These are phyloP conservation scores for Elongisporangium senticosum DNA, from an alignment of 352 stramenopile genomes.

Conservation along the genomic window DNA sequence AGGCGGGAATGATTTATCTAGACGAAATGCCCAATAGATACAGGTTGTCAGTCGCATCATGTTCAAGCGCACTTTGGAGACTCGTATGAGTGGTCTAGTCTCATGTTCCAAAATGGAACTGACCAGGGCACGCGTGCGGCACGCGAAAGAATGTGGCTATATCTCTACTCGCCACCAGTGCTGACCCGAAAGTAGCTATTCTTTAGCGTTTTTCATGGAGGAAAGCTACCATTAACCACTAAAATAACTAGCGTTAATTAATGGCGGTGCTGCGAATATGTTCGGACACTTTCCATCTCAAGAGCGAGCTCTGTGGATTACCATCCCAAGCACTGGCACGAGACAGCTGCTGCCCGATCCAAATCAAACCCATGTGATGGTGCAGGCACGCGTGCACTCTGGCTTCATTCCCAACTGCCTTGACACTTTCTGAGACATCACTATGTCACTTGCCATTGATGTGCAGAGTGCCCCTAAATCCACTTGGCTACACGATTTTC, in stretches of 20 bases:
- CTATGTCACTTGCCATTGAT: background rate
- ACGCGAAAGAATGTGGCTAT: background rate
- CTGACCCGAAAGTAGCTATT: background rate
- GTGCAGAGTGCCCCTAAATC: background rate
- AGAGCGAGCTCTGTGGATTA: background rate
- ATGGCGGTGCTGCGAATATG: background rate
- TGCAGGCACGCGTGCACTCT: background rate
- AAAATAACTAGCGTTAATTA: background rate
- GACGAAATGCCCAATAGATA: background rate
- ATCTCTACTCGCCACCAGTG: background rate
- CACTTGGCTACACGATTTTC: background rate
- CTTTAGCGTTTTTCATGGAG: background rate
- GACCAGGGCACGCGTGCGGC: background rate
- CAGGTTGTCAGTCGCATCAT: background rate
- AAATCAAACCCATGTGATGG: background rate
- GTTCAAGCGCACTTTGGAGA: background rate
- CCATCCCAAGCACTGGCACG: background rate
- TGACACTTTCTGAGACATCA: background rate
- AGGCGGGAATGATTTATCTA: slow-evolving; percentile 2
- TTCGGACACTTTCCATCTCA: background rate
- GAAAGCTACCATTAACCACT: background rate
- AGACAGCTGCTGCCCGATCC: background rate
- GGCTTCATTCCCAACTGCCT: background rate
- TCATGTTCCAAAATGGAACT: background rate
- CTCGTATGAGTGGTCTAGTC: background rate